Percentiles rank a stretch among this genome's conserved stretches.
Evolutionary conservation across 768 basidiomycete genomes (phyloP).

Genomic region (Auricularia sp.): DNA sequence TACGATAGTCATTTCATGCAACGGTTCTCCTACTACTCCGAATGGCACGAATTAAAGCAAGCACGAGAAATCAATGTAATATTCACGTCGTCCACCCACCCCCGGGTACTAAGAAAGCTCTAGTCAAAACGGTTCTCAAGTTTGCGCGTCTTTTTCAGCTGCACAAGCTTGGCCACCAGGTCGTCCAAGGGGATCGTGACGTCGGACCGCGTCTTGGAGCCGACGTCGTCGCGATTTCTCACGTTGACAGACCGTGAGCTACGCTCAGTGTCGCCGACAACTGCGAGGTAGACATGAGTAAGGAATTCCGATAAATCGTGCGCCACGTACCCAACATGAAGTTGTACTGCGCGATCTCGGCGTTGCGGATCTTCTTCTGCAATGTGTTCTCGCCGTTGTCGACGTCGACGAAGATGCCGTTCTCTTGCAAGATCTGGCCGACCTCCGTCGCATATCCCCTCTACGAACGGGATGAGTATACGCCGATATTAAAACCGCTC

Average conservation of each 20-base stretch:
- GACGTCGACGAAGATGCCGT: constrained; percentile 81
- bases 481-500: neutral
- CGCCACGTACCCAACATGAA: constrained; percentile 71
- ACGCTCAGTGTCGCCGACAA: constrained; percentile 91
- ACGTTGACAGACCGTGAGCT: constrained; percentile 85
- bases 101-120: neutral
- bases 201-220: constrained; percentile 71
- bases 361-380: constrained; percentile 95
- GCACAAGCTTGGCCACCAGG: constrained; percentile 57
- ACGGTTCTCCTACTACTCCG: neutral
- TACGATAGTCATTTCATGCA: neutral
- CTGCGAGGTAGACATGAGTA: constrained; percentile 29
- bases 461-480: constrained; percentile 29
- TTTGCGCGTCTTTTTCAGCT: constrained; percentile 52
- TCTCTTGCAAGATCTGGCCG: constrained; percentile 49
- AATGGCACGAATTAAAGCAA: neutral
- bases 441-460: constrained; percentile 87
- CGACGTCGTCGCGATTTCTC: constrained; percentile 89
- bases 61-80: too few relatives aligned
- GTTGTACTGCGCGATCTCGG: constrained; percentile 95
- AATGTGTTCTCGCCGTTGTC: constrained; percentile 89
- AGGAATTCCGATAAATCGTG: too few relatives aligned
- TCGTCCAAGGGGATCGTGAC: constrained; percentile 60
- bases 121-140: constrained; percentile 43
- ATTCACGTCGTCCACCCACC: too few relatives aligned